Base-by-base conservation (phyloP, 345 rosid species). In the Hypericum perforatum region DNA sequence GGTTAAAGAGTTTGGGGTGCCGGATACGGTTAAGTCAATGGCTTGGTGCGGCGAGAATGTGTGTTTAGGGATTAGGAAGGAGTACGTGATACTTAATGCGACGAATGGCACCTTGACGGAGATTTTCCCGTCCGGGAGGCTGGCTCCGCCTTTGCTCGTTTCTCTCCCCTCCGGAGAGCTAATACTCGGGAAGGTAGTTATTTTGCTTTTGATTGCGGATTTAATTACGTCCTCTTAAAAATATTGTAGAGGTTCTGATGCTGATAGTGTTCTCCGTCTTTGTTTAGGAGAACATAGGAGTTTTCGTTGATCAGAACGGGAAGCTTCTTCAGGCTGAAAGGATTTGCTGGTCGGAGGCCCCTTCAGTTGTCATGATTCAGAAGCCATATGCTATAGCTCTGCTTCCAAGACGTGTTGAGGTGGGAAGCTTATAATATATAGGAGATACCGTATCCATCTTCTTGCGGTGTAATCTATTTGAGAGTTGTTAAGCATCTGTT, bases 41-140 rank as follows among this genome's bases (percentile, higher is more conserved):
- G 74, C 97, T n/a, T 94, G 99, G 99, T 85, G 95, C 32, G 95
- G 97, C 36, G 97, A 85, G 45, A 94, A 89, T 71, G 80, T 94
- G 44, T 94, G 99, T 39, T 43, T 94, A 58, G 97, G 94, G 5
- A 80, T 94, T 63, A 72, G 76, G 51, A 94, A 85, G 77, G 97
- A 84, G 63, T 94, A 94, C 59, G 47, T 84, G 73, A 94, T 89
- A 70, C 70, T 94, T 55, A 86, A 89, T 47, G 76, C 86, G 13
- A 82, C 74, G 2, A 94, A 79, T 62, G 99, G 99, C 12, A 75
- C 81, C 11, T 64, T 79, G 76, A 72, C 89, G 10, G 94, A 94
- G 75, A 91, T 94, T 32, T 94, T 94, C 76, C 94, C 99, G 42
- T 82, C 94, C 7, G 95, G 97, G 54, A 84, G 89, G 52, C 69